Evolutionary conservation across 1,284 basidiomycete species (phyloP).

Genomic region (Thelephora terrestris): DNA sequence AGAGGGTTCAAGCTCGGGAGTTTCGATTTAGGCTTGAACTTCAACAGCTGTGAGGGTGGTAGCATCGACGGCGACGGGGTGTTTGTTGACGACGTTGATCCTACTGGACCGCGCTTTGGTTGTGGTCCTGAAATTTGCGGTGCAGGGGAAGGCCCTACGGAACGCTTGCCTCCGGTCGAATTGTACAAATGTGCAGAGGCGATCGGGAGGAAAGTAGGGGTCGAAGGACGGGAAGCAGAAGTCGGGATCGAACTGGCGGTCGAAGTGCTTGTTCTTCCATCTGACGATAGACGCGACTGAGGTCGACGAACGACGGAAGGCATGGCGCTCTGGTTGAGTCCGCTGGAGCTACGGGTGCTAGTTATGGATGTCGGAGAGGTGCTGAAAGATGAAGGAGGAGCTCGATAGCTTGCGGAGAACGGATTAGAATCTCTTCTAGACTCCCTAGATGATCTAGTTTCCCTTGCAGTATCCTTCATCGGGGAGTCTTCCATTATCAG

Average conservation of each 20-base stretch:
- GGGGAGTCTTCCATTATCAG: conserved; percentile 76
- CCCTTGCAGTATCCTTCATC: conserved; percentile 42
- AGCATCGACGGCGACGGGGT: conserved; percentile 22
- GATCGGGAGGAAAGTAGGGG: conserved; percentile 64
- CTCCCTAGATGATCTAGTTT: conserved; percentile 16
- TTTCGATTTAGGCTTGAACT: conserved; percentile 39
- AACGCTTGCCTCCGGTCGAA: conserved; percentile 43
- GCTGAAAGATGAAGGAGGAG: conserved; percentile 24
- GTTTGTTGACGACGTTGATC: conserved; percentile 25
- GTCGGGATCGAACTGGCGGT: conserved; percentile 49
- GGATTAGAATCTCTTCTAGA: conserved; percentile 50
- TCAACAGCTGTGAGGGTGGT: conserved; percentile 31
- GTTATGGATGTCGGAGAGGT: conserved; percentile 26
- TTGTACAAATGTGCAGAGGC: conserved; percentile 42
- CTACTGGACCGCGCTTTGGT: conserved; percentile 49
- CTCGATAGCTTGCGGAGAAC: conserved; percentile 21
- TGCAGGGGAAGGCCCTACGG: conserved; percentile 31
- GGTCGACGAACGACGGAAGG: conserved; percentile 43
- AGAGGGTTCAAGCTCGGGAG: conserved; percentile 22
- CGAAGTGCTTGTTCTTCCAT: conserved; percentile 30
- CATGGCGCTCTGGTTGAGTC: conserved; percentile 30
- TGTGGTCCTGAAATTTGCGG: conserved; percentile 26
- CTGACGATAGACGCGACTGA: conserved; percentile 58
- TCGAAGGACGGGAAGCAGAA: conserved; percentile 60
- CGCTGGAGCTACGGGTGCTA: conserved; percentile 23